Percentiles rank a stretch among this genome's conserved stretches.
These are phyloP conservation scores for Scheffersomyces parashehatae DNA, from an alignment of 1,139 yeast genomes.

Conservation along the genomic window DNA sequence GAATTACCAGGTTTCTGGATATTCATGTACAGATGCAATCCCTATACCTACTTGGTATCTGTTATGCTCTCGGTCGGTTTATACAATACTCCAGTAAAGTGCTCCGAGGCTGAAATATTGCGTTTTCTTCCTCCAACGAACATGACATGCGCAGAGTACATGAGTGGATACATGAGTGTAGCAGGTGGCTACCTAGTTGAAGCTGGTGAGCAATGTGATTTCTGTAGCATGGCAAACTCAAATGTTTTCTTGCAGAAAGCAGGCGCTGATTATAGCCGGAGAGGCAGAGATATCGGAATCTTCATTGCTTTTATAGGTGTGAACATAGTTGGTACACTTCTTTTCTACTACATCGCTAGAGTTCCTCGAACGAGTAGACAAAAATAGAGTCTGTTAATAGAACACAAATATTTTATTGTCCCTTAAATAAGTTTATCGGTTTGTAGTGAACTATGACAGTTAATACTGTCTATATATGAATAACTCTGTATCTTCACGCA, in stretches of 20 bases:
- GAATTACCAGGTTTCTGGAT: constrained; percentile 13
- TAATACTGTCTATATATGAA: too few relatives aligned
- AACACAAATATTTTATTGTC: too few relatives aligned
- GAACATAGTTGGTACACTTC: constrained; percentile 15
- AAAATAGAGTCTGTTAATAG: too few relatives aligned
- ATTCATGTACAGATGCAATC: constrained; percentile 14
- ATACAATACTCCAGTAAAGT: constrained; percentile 22
- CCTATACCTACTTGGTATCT: constrained; percentile 10
- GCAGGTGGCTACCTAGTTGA: constrained; percentile 14
- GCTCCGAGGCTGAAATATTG: constrained; percentile 47
- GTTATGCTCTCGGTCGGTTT: constrained; percentile 16
- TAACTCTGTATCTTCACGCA: too few relatives aligned
- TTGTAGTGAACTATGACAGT: too few relatives aligned
- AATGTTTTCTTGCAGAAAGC: constrained; percentile 11
- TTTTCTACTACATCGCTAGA: constrained; percentile 21
- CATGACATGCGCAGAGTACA: constrained; percentile 12
- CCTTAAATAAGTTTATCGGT: too few relatives aligned
- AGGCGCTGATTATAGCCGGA: constrained; percentile 8
- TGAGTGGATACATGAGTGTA: constrained; percentile 9
- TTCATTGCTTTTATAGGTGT: constrained; percentile 12
- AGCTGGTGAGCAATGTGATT: constrained; percentile 10
- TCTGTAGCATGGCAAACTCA: constrained; percentile 11
- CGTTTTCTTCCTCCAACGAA: constrained; percentile 47
- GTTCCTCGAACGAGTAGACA: constrained; percentile 12
- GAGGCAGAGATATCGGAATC: constrained; percentile 17